phyloP scores from a whole-genome alignment of 257 asterid genomes.

The Craterostigma plantagineum region DNA sequence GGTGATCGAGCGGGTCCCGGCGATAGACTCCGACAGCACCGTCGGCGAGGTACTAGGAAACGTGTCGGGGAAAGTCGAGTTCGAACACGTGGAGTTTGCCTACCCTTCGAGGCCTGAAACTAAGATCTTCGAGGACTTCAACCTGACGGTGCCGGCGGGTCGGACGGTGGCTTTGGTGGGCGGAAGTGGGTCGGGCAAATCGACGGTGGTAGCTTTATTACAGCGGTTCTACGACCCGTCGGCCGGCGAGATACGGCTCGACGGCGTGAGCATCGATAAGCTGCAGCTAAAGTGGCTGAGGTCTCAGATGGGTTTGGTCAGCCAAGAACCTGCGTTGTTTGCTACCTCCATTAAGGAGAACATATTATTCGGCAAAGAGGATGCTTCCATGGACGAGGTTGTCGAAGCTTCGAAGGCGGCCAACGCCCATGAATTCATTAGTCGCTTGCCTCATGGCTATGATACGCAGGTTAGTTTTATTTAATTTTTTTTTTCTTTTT shows the following conservation, averaged over 20 bases:
- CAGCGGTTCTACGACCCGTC: constrained; percentile 84
- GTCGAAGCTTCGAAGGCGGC: constrained; percentile 80
- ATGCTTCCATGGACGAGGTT: constrained; percentile 62
- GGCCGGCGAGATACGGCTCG: constrained; percentile 52
- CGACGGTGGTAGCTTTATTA: constrained; percentile 59
- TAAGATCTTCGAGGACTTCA: constrained; percentile 47
- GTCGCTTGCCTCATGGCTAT: constrained; percentile 69
- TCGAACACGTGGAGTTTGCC: constrained; percentile 36
- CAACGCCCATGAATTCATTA: constrained; percentile 81
- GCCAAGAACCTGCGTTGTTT: constrained; percentile 90
- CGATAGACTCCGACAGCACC: constrained; percentile 50
- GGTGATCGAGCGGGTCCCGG: constrained; percentile 51
- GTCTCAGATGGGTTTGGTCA: constrained; percentile 89
- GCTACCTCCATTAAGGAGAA: constrained; percentile 83
- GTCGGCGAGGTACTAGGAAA: constrained; percentile 36
- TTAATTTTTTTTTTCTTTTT: not conserved
- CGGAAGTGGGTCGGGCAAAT: constrained; percentile 88
- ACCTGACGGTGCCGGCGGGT: constrained; percentile 45
- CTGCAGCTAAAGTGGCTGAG: constrained; percentile 84
- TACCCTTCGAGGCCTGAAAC: constrained; percentile 77
- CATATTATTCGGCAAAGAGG: constrained; percentile 77
- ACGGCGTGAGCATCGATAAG: constrained; percentile 57
- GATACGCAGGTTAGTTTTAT: constrained; percentile 66
- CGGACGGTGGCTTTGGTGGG: constrained; percentile 79
- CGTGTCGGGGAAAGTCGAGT: constrained; percentile 60